Evolutionary conservation across 306 rosid genomes (phyloP).

Genomic region (Dryas octopetala): DNA sequence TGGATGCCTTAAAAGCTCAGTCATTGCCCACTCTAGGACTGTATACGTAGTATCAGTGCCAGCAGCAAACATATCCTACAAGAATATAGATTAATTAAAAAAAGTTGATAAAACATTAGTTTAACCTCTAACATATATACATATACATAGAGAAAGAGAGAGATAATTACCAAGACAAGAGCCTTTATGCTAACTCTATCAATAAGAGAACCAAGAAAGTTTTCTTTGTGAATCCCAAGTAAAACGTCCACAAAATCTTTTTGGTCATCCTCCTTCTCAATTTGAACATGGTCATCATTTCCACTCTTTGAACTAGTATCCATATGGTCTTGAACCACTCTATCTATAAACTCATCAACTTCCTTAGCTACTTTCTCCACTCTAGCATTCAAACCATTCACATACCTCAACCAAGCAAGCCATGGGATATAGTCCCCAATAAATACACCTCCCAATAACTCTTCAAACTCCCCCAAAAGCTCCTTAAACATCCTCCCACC

Average conservation of each 20-base stretch:
- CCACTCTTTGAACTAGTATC: background rate
- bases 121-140: background rate
- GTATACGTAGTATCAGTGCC: slow-evolving; percentile 17
- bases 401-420: slow-evolving; percentile 42
- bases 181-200: slow-evolving; percentile 41
- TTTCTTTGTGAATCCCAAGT: slow-evolving; percentile 38
- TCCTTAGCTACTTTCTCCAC: slow-evolving; percentile 38
- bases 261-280: slow-evolving; percentile 6
- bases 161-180: slow-evolving; percentile 33
- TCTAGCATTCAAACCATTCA: slow-evolving; percentile 40
- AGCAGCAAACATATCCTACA: slow-evolving; percentile 11
- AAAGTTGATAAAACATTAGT: background rate
- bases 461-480: slow-evolving; percentile 26
- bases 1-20: slow-evolving; percentile 21
- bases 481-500: slow-evolving; percentile 25
- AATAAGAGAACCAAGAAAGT: slow-evolving; percentile 37
- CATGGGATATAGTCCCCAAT: slow-evolving; percentile 55
- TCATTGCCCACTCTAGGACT: slow-evolving; percentile 20
- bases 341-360: slow-evolving; percentile 44
- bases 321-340: slow-evolving; percentile 47
- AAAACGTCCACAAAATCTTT: slow-evolving; percentile 52
- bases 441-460: slow-evolving; percentile 33
- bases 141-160: no score
- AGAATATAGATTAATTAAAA: no score
- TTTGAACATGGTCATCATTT: background rate